Base-by-base conservation (phyloP, 306 rosid species). In the Gastrolobium bilobum region DNA sequence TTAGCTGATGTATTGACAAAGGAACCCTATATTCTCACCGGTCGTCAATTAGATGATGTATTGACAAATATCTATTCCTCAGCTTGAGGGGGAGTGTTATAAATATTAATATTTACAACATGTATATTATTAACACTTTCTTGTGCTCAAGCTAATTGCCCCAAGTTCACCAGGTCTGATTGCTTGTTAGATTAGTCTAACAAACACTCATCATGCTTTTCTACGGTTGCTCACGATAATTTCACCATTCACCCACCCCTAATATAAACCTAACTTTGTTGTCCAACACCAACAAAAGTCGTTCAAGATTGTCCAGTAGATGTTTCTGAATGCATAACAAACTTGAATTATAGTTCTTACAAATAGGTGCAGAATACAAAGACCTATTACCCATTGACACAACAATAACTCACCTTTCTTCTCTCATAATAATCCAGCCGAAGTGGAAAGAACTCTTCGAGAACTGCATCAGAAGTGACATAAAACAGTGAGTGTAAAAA, bases 191-290 rank as follows among this genome's bases (percentile, higher is more conserved):
- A n/a, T n/a, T n/a, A n/a, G n/a, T n/a, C n/a, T n/a, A n/a, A n/a
- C n/a, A n/a, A n/a, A n/a, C n/a, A n/a, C n/a, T n/a, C 10, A 73
- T 75, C 79, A 92, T 52, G 91, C 97, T 57, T 82, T 91, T 78
- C 81, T 91, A 61, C 98, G 80, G 61, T 91, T 95, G 87, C 88
- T 92, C 48, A 92, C 97, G 33, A 91, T 39, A 65, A 95, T 95
- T 79, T 95, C 99, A 30, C 97, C 99, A 35, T 46, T 87, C 64
- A 92, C 89, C 10, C n/a, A 95, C 98, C 52, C 90, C 98, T 54
- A 91, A 90, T 84, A 95, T 92, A 40, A 92, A 95, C 79, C 97
- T 85, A 54, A 88, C 96, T 90, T 91, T 91, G 88, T 95, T 95
- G 74, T 86, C 94, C 87, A 95, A 76, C 48, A 87, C 82, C 77